Base-by-base conservation (phyloP, 2,329 filamentous ascomycete genomes). In the Exophiala bonariae region DNA sequence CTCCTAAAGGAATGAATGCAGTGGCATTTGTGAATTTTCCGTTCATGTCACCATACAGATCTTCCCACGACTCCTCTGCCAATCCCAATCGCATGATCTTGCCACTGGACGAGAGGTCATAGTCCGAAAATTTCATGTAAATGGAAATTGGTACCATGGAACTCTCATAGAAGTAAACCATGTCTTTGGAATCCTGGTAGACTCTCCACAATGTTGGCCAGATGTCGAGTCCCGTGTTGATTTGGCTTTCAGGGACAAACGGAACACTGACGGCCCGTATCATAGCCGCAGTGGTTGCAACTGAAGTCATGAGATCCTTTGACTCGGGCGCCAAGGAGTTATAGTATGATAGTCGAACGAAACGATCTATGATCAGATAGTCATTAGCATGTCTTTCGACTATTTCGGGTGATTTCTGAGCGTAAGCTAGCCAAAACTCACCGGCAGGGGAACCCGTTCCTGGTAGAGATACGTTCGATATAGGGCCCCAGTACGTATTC, bases 131-230 rank as follows among this genome's bases (percentile, higher is more conserved):
- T n/a, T 14, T 11, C 23, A 41, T 41, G 23, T 23, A 47, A 14
- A 47, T 18, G 14, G 23, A 19, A 7, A 47, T 34, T 3, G 44
- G 44, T n/a, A 3, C n/a, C 9, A 47, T 35, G 8, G 44, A 13
- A 14, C 44, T 47, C 19, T 47, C 44, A 26, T 47, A 47, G 23
- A 40, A 47, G 14, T 40, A 40, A 8, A 41, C 26, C 44, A 47
- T 47, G 28, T 47, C 44, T 18, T 47, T 33, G 3, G 19, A 3
- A 18, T 47, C 44, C 6, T 47, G 23, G 18, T 47, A 47, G 18
- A 26, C n/a, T 30, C 44, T 32, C 44, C 44, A 47, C 7, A 47
- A 35, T 3, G 44, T 47, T 9, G 35, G 44, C 44, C 44, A 47
- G 13, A 45, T 20, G 17, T 45, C 43, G 10, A 45, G 20, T 3